These are phyloP conservation scores for Cryphonectria japonica DNA, from an alignment of 2,329 filamentous ascomycete species.

Conservation along the genomic window DNA sequence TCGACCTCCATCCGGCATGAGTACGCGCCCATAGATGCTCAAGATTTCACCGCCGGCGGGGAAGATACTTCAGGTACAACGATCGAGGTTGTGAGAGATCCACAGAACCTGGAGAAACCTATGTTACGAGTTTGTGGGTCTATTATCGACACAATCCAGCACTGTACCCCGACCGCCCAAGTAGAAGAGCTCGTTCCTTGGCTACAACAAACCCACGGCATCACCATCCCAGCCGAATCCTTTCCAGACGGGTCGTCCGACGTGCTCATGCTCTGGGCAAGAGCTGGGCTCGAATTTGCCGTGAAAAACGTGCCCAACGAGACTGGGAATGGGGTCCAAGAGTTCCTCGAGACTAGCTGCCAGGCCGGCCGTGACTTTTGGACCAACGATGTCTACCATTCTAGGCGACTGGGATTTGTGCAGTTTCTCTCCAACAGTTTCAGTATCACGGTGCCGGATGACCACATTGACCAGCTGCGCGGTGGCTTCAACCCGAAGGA, in stretches of 20 bases:
- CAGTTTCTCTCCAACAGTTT: neutral
- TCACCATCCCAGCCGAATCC: neutral
- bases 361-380: neutral
- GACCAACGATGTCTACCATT: neutral
- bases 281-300: neutral
- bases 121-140: neutral
- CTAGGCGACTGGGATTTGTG: neutral
- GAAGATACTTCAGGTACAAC: neutral
- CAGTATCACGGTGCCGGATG: neutral
- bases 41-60: neutral
- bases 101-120: neutral
- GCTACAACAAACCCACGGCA: neutral
- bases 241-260: neutral
- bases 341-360: neutral
- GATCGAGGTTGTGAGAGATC: neutral
- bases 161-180: neutral
- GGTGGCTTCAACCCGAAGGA: neutral
- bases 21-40: neutral
- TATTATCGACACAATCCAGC: neutral
- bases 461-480: neutral
- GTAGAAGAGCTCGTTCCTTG: neutral
- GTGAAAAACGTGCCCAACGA: neutral
- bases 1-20: neutral
- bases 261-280: neutral
- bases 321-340: too few relatives aligned